Conservation (phyloP, 805 yeast genomes). For the Torulaspora franciscae region DNA sequence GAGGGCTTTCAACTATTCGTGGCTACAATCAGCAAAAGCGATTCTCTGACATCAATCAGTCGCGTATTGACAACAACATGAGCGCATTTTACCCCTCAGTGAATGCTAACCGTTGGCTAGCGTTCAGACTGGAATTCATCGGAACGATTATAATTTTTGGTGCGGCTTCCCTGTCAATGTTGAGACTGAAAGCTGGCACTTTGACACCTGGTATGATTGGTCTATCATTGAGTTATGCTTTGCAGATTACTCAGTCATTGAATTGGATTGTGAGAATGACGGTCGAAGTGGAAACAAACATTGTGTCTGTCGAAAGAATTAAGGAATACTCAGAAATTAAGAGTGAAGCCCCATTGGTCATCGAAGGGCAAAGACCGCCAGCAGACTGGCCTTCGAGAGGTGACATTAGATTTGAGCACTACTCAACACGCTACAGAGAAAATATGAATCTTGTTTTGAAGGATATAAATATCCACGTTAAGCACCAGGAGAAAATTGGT, state of each 20-base stretch:
- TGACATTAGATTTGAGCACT: conserved; percentile 58
- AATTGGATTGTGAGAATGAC: conserved; percentile 99
- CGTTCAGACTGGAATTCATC: conserved; percentile 85
- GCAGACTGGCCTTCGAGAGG: conserved; percentile 71
- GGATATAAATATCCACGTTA: conserved; percentile 56
- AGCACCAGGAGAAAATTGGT: conserved; percentile 80
- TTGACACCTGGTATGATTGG: conserved; percentile 92
- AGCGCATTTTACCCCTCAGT: conserved; percentile 89
- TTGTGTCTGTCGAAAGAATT: conserved; percentile 93
- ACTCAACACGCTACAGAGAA: conserved; percentile 79
- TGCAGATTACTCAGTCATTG: conserved; percentile 86
- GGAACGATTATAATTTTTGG: conserved; percentile 86
- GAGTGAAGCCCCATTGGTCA: conserved; percentile 78
- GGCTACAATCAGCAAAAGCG: conserved; percentile 65
- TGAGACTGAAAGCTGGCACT: conserved; percentile 59
- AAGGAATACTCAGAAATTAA: conserved; percentile 75
- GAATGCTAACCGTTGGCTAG: conserved; percentile 95
- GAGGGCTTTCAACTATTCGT: conserved; percentile 69
- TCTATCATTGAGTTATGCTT: conserved; percentile 85
- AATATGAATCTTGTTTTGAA: conserved; percentile 77
- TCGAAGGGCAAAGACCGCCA: conserved; percentile 64
- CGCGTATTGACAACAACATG: conserved; percentile 79
- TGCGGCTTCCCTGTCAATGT: conserved; percentile 77
- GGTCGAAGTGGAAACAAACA: conserved; percentile 95
- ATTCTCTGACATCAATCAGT: conserved; percentile 58